Percentiles rank a stretch among this genome's conserved stretches.
phyloP scores from a whole-genome alignment of 2,329 filamentous ascomycete species.

The Cladosporium sp. region DNA sequence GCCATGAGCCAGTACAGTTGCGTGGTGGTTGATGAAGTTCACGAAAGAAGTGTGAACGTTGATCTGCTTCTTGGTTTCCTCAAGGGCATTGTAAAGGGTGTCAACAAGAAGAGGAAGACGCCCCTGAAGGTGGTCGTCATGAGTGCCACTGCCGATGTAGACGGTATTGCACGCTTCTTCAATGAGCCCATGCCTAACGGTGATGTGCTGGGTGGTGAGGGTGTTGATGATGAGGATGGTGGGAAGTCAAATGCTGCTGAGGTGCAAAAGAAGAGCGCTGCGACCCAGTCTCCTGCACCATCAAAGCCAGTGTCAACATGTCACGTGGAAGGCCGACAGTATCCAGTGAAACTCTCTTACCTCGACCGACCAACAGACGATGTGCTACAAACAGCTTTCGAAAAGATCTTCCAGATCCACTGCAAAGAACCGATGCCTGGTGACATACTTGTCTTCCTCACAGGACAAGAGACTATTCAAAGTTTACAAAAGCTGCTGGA shows the following conservation, averaged over 20 bases:
- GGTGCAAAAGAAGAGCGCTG: background rate
- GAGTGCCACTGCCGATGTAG: conserved; percentile 93
- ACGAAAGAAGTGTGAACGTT: conserved; percentile 92
- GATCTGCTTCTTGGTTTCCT: conserved; percentile 89
- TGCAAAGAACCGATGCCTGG: conserved; percentile 87
- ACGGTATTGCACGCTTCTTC: conserved; percentile 77
- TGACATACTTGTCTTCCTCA: conserved; percentile 89
- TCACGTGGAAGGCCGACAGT: conserved; percentile 83
- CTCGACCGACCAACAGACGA: conserved; percentile 74
- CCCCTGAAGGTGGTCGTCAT: conserved; percentile 90
- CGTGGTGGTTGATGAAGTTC: conserved; percentile 92
- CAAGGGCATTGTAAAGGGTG: conserved; percentile 67
- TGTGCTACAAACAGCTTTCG: conserved; percentile 77
- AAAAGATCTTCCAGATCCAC: conserved; percentile 84
- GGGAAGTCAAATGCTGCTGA: conserved; percentile 14
- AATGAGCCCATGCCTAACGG: conserved; percentile 37
- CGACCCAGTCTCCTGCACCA: background rate
- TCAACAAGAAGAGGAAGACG: conserved; percentile 65
- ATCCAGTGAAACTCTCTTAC: conserved; percentile 77
- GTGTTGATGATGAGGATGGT: conserved; percentile 6
- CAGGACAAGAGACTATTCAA: conserved; percentile 91
- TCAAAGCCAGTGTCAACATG: conserved; percentile 45
- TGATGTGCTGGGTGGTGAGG: conserved; percentile 10
- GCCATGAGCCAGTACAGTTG: conserved; percentile 82
- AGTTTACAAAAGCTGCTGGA: conserved; percentile 76